Base-by-base conservation (phyloP, 202 grass and related monocot genomes). In the Zizania palustris region DNA sequence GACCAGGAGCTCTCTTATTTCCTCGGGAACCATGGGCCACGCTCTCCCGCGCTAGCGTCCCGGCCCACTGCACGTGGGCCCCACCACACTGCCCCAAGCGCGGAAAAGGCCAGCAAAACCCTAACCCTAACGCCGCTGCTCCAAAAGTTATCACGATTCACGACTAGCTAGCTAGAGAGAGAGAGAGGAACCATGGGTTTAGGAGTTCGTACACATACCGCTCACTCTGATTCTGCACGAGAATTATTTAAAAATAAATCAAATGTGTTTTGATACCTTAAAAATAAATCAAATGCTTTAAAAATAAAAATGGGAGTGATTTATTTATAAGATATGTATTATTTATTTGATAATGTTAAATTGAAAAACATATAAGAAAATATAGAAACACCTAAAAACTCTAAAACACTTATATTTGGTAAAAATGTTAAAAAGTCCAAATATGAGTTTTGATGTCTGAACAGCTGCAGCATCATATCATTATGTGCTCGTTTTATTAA, bases 1-100 rank as follows among this genome's bases (percentile, higher is more conserved):
- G n/a, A 71, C 33, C 72, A 28, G 80, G 74, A 87, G 80, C 59
- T 80, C 62, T 55, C 75, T 88, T n/a, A n/a, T n/a, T 77, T 90
- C 67, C 80, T 90, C 81, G 84, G 69, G 53, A 85, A 79, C n/a
- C n/a, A 53, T 45, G 11, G 75, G 40, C 73, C 83, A 44, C 46
- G 55, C 63, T 39, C 58, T 82, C 43, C 76, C 73, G 6, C 16
- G 50, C 51, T 55, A 19, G 75, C 51, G 34, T 28, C 19, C 69
- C 51, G 34, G 19, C 19, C 69, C 63, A 11, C 80, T 74, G 42
- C 51, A 3, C 16, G 11, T 54, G 54, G 66, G 44, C 7, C 82
- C 74, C 58, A 9, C 45, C 44, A 58, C 22, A 15, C 53, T 58
- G 65, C 38, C 72, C 80, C 67, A 69, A 5, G 63, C 77, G n/a